A percentile compares a stretch with the other conserved stretches of the same genome.
Conservation (phyloP, 139 green algal genomes). For the Coccomyxa sp. region DNA sequence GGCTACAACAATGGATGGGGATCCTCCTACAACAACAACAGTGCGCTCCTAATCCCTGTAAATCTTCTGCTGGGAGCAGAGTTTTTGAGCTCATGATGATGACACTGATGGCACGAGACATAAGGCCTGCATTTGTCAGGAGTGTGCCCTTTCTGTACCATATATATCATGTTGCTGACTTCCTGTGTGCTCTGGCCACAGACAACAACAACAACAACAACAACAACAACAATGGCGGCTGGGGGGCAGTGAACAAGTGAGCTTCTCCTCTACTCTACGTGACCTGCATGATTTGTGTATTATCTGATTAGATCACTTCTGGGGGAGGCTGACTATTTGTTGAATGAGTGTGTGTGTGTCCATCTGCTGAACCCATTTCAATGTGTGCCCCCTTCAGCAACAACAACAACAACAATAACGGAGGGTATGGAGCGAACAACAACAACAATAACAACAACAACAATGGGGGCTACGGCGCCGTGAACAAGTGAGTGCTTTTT, state of each 20-base stretch:
- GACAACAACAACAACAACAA: slow-evolving; percentile 1
- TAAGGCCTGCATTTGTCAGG: no score
- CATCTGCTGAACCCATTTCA: not conserved
- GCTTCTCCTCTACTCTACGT: not conserved
- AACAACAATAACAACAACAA: slow-evolving; percentile 2
- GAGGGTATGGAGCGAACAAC: not conserved
- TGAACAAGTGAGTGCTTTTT: not conserved
- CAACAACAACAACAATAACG: slow-evolving; percentile 1
- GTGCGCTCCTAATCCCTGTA: not conserved
- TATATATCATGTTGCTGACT: not conserved
- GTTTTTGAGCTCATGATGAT: no score
- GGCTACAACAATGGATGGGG: not conserved
- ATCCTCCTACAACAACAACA: not conserved
- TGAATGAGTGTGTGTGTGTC: no score
- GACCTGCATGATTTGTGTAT: not conserved
- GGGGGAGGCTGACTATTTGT: no score
- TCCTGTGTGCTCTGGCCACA: not conserved
- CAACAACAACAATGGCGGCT: not conserved
- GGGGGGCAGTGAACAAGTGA: not conserved
- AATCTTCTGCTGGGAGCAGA: not conserved
- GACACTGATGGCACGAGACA: no score
- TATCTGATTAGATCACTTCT: no score
- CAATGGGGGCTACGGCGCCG: not conserved
- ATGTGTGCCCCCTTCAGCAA: not conserved
- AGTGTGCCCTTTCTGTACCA: no score